phyloP scores from a whole-genome alignment of 345 rosid genomes.

The Linum tenue region DNA sequence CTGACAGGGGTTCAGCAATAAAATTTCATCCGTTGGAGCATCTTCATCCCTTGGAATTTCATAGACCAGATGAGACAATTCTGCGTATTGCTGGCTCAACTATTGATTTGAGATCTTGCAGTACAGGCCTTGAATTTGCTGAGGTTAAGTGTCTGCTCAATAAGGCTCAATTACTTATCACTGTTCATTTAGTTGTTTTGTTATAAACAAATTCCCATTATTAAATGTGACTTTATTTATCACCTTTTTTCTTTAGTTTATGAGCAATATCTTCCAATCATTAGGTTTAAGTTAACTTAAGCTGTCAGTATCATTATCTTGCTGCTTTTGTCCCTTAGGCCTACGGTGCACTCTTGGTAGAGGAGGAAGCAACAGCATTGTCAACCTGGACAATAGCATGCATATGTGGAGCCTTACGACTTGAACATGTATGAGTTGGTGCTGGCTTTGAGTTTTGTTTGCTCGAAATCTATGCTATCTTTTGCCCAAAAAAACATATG shows the following conservation, averaged over 20 bases:
- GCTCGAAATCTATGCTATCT: neutral
- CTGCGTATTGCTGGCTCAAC: constrained; percentile 57
- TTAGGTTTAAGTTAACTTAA: constrained; percentile 10
- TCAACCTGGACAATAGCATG: constrained; percentile 90
- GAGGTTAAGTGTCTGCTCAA: constrained; percentile 43
- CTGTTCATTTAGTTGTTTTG: too few species aligned
- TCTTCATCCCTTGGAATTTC: constrained; percentile 74
- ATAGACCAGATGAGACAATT: constrained; percentile 51
- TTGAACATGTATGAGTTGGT: constrained; percentile 51
- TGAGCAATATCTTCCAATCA: neutral
- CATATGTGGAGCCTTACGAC: constrained; percentile 81
- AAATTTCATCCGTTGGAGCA: constrained; percentile 86
- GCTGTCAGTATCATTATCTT: constrained; percentile 4
- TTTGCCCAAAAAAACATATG: neutral
- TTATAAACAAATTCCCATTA: too few species aligned
- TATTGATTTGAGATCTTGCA: constrained; percentile 58
- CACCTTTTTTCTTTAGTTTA: neutral
- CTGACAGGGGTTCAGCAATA: constrained; percentile 63
- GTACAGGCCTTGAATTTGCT: constrained; percentile 56
- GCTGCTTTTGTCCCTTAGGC: constrained; percentile 40
- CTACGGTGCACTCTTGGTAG: constrained; percentile 57
- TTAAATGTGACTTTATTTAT: neutral
- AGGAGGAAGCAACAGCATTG: constrained; percentile 83
- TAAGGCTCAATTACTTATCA: neutral
- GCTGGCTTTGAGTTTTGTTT: too few species aligned